Evolutionary conservation across 352 stramenopile genomes (phyloP).

Genomic region (Globisporangium splendens): DNA sequence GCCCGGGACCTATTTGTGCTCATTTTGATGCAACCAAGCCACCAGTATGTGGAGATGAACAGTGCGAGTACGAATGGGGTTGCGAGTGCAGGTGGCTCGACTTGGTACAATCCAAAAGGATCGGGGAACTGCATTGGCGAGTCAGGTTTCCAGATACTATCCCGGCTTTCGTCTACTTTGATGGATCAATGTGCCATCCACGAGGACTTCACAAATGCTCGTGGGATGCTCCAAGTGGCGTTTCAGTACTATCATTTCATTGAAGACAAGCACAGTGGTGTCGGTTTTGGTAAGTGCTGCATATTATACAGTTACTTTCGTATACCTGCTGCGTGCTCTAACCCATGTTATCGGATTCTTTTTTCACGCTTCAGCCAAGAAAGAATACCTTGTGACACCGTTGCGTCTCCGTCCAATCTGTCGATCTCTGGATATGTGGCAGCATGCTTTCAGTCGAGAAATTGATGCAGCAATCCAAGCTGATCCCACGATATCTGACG

Average conservation of each 20-base stretch:
- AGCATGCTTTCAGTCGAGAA: conserved; percentile 79
- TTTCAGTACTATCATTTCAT: conserved; percentile 79
- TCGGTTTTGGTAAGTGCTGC: conserved; percentile 57
- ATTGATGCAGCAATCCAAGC: conserved; percentile 51
- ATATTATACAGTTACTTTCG: neutral
- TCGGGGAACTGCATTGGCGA: conserved; percentile 78
- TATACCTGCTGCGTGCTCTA: neutral
- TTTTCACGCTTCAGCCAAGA: conserved; percentile 45
- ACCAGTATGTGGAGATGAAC: conserved; percentile 62
- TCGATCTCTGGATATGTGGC: conserved; percentile 79
- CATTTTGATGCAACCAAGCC: conserved; percentile 83
- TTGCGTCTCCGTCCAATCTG: conserved; percentile 67
- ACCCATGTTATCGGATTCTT: neutral
- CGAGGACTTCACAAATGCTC: conserved; percentile 79
- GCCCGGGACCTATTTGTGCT: conserved; percentile 78
- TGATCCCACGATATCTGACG: conserved; percentile 29
- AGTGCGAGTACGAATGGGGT: conserved; percentile 15
- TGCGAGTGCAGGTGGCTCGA: conserved; percentile 24
- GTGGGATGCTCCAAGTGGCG: conserved; percentile 75
- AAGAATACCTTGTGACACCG: conserved; percentile 72
- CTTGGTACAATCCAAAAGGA: conserved; percentile 80
- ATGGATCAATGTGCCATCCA: conserved; percentile 75
- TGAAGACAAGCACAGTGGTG: conserved; percentile 68
- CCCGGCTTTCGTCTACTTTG: conserved; percentile 45
- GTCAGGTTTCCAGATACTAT: conserved; percentile 59